These are phyloP conservation scores for Raddia distichophylla DNA, from an alignment of 176 grass and related monocot species.

Conservation along the genomic window DNA sequence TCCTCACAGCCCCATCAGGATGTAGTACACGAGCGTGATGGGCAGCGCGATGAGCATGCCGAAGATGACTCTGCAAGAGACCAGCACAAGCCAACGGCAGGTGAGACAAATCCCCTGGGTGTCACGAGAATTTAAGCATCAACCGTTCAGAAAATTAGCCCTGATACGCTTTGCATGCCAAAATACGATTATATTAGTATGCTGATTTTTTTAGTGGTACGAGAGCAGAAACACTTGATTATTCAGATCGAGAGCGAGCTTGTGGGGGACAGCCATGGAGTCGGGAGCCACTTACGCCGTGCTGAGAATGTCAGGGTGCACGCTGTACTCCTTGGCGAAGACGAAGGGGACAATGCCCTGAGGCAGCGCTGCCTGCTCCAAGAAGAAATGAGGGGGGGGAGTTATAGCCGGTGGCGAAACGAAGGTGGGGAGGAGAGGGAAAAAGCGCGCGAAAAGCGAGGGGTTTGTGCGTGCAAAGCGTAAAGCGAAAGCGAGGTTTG, in stretches of 20 bases:
- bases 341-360: constrained; percentile 99
- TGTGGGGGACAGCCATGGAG: neutral
- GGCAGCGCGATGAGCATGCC: constrained; percentile 95
- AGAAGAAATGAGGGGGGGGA: neutral
- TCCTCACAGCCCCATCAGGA: constrained; percentile 69
- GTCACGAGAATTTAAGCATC: neutral
- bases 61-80: constrained; percentile 77
- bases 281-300: constrained; percentile 65
- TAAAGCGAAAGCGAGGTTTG: constrained; percentile 44
- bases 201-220: no score
- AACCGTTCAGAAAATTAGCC: no score
- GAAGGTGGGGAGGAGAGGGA: neutral
- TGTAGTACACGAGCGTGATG: constrained; percentile 94
- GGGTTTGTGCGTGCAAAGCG: constrained; percentile 32
- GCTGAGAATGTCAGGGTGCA: constrained; percentile 98
- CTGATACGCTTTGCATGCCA: no score
- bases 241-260: neutral
- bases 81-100: constrained; percentile 6
- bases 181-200: no score
- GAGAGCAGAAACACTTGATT: no score
- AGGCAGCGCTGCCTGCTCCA: constrained; percentile 73
- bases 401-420: neutral
- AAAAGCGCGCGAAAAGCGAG: neutral
- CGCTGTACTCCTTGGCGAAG: constrained; percentile 98
- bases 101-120: constrained; percentile 41